Evolutionary conservation across 768 basidiomycete species (phyloP), one percentile per base, ranked within the genome.

Genomic region (Hydnum rufescens): DNA sequence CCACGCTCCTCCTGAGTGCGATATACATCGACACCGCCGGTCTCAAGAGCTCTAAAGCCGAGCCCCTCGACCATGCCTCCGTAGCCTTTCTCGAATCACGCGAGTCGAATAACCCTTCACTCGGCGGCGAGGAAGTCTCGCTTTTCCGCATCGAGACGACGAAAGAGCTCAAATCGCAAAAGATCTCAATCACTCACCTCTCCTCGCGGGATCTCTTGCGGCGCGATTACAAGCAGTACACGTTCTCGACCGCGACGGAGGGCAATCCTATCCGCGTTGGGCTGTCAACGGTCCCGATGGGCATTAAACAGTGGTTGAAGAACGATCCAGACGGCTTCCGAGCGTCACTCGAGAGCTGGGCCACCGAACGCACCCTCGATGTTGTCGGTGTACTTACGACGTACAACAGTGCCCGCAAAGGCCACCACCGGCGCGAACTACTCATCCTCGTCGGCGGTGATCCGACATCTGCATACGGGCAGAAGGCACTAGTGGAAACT

Each of bases 221-320:
- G 8, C 70, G 95, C n/a, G 95, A 99, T 66, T 99, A 90, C 71
- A 97, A 99, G 63, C 79, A 93, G 57, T 93, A 89, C 60, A 62
- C 64, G 1, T 64, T 76, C 54, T 64, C 67, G 0, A 71, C 78
- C 2, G 61, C 68, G 63, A 61, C 18, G 54, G 60, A 4, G 59
- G 64, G 28, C 60, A 66, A 4, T 67, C 44, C 1, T 13, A 13
- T 86, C 36, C 74, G 72, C 53, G 78, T 78, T 1, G 90, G 93
- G 3, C 66, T 99, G 8, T 75, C 86, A 1, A 83, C 87, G 2
- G 82, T 96, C 18, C 90, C 89, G 2, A 60, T 83, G 3, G 70
- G 72, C 4, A 70, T 92, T 3, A 68, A 74, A 48, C 59, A 53
- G 4, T 82, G 79, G 77, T 67, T 73, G 0, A 61, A 63, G 19